Conservation (phyloP, 345 rosid genomes). For the Syzygium jambos region DNA sequence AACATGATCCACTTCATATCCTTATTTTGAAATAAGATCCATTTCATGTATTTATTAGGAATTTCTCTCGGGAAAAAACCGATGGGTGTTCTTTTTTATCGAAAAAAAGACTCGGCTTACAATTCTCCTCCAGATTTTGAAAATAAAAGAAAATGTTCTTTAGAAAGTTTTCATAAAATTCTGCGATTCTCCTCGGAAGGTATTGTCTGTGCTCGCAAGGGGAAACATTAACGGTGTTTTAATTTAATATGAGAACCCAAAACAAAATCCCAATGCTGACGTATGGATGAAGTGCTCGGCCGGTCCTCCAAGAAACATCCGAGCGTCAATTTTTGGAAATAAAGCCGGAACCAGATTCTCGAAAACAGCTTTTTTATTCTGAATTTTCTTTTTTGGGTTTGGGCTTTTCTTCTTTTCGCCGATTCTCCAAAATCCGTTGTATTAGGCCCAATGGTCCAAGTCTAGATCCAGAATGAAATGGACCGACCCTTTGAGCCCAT, state of each 20-base stretch:
- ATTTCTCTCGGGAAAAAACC: neutral
- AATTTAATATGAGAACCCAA: neutral
- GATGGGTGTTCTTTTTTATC: neutral
- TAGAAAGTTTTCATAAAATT: no score
- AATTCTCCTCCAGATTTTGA: neutral
- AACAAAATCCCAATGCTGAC: neutral
- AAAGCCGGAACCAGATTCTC: neutral
- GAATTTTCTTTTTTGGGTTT: neutral
- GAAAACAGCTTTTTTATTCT: neutral
- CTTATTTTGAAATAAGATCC: no score
- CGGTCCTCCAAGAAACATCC: neutral
- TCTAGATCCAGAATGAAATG: neutral
- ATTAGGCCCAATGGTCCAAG: neutral
- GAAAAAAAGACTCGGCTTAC: neutral
- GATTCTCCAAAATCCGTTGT: neutral
- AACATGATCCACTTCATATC: no score
- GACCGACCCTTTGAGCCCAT: neutral
- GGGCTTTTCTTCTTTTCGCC: neutral
- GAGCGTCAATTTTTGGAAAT: neutral
- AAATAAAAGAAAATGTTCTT: neutral
- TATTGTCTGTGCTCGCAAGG: fast-evolving
- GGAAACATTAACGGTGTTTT: fast-evolving
- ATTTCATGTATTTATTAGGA: no score
- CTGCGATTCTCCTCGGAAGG: neutral
- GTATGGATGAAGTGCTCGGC: neutral